Conservation (phyloP, 2,329 filamentous ascomycete genomes). For the Xylaria sp. region DNA sequence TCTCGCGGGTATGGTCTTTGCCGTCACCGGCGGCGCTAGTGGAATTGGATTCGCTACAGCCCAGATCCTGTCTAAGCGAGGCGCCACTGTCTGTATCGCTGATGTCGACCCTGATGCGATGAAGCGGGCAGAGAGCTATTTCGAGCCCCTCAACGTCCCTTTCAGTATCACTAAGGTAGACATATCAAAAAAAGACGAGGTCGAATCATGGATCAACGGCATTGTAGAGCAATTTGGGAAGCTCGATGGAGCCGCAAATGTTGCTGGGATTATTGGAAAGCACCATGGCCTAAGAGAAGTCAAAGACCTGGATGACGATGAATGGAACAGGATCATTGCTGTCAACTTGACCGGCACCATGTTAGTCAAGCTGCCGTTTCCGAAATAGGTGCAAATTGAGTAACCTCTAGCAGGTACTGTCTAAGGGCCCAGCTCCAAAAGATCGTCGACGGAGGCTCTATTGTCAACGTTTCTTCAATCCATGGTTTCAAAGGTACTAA, state of each 20-base stretch:
- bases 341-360: conserved; percentile 64
- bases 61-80: conserved; percentile 47
- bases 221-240: conserved; percentile 62
- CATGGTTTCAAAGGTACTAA: conserved; percentile 59
- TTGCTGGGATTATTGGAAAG: conserved; percentile 62
- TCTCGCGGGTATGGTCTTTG: conserved; percentile 53
- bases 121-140: conserved; percentile 45
- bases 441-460: conserved; percentile 63
- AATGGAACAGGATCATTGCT: conserved; percentile 61
- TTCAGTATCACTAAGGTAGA: conserved; percentile 58
- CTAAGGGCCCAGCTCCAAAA: conserved; percentile 58
- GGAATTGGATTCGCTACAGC: conserved; percentile 51
- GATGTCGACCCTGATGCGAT: conserved; percentile 48
- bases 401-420: conserved; percentile 52
- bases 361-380: conserved; percentile 40
- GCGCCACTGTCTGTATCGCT: conserved; percentile 49
- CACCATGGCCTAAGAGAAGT: conserved; percentile 55
- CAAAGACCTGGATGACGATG: conserved; percentile 58
- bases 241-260: conserved; percentile 66
- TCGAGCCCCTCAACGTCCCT: conserved; percentile 42
- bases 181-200: conserved; percentile 58
- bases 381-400: conserved; percentile 8
- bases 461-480: conserved; percentile 68
- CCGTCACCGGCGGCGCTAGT: conserved; percentile 57
- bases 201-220: conserved; percentile 62